phyloP scores from a whole-genome alignment of 805 yeast species.

The Suhomyces sp. region DNA sequence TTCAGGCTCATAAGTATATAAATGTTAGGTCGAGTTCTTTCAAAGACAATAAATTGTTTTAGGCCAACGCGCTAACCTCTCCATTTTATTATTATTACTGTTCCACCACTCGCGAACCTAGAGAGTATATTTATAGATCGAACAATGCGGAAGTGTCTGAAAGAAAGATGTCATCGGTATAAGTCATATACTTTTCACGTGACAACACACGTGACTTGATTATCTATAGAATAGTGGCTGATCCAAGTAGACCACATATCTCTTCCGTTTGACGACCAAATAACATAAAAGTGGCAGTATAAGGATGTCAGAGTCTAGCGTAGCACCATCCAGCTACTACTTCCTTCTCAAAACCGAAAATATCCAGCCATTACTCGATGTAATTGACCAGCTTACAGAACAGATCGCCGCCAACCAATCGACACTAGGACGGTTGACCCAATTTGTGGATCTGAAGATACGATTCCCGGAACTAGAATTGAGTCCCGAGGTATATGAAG shows the following conservation, averaged over 20 bases:
- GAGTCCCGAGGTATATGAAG: not conserved
- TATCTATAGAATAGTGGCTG: not conserved
- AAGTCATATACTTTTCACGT: not conserved
- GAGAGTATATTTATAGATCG: too few relatives aligned
- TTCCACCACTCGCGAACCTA: too few relatives aligned
- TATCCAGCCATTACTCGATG: conserved; percentile 26
- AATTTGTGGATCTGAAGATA: conserved; percentile 20
- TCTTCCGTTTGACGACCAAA: not conserved
- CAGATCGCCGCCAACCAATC: conserved; percentile 25
- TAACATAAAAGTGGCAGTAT: too few relatives aligned
- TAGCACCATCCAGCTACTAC: conserved; percentile 1
- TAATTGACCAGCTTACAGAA: conserved; percentile 19
- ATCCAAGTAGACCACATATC: not conserved
- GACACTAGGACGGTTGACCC: conserved; percentile 19
- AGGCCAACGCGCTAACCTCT: too few relatives aligned
- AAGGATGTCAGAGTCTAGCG: not conserved
- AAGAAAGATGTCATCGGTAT: too few relatives aligned
- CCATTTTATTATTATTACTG: too few relatives aligned
- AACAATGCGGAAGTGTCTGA: too few relatives aligned
- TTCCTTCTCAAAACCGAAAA: conserved; percentile 31
- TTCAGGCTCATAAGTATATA: too few relatives aligned
- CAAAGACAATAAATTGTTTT: too few relatives aligned
- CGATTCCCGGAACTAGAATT: conserved; percentile 3
- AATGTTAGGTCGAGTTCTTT: too few relatives aligned
- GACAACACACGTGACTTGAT: not conserved